A percentile compares a stretch with the other conserved stretches of the same genome.
phyloP scores from a whole-genome alignment of 768 basidiomycete species.

The Roridomyces roridus region DNA sequence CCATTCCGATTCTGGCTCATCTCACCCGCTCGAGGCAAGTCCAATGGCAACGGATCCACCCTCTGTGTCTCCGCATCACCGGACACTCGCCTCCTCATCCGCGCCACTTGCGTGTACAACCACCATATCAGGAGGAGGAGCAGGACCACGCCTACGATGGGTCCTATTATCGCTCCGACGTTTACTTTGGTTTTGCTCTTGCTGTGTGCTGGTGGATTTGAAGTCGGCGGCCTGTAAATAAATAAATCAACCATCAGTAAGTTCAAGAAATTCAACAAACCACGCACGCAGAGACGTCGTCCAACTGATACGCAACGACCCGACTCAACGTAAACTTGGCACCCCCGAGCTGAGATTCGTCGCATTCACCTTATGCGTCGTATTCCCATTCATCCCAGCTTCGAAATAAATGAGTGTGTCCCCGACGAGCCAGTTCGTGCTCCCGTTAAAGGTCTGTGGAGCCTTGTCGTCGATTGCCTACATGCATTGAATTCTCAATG shows the following conservation, averaged over 20 bases:
- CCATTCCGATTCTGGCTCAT: too few relatives aligned
- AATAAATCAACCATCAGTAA: too few relatives aligned
- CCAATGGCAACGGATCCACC: too few relatives aligned
- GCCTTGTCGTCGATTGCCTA: constrained; percentile 7
- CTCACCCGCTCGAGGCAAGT: too few relatives aligned
- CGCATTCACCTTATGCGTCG: constrained; percentile 2
- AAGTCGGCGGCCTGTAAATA: too few relatives aligned
- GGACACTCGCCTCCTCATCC: background rate
- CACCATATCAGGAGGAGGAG: background rate
- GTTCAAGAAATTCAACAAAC: background rate
- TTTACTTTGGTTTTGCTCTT: background rate
- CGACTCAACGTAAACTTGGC: constrained; percentile 7
- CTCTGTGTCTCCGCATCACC: too few relatives aligned
- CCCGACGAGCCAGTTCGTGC: constrained; percentile 11
- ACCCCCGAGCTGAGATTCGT: constrained; percentile 4
- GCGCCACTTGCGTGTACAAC: background rate
- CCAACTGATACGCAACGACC: background rate
- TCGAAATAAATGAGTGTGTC: constrained; percentile 9
- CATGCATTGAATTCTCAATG: background rate
- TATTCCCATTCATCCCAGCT: constrained; percentile 8
- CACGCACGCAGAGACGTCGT: background rate
- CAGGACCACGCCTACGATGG: background rate
- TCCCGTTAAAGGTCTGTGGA: constrained; percentile 9
- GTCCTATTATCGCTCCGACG: constrained; percentile 4
- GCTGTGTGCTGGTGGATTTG: too few relatives aligned